These are phyloP conservation scores for Lantana camara DNA, from an alignment of 257 asterid genomes.

Conservation along the genomic window DNA sequence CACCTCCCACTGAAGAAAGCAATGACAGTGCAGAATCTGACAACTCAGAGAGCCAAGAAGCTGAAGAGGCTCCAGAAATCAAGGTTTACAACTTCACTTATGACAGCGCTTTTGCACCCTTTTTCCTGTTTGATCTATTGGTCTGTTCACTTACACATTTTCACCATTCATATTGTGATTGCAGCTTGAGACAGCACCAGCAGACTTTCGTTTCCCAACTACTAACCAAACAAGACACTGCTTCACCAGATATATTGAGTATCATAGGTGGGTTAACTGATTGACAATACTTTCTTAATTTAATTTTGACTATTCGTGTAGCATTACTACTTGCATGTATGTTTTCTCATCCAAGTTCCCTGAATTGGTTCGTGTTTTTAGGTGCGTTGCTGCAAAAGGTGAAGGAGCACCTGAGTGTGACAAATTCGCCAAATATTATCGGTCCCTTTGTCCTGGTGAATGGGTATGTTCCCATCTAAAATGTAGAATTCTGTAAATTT, in stretches of 20 bases:
- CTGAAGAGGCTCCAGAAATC: slow-evolving; percentile 69
- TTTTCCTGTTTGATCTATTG: slow-evolving; percentile 17
- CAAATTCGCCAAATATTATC: slow-evolving; percentile 91
- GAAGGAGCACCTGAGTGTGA: slow-evolving; percentile 91
- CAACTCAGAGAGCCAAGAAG: slow-evolving; percentile 48
- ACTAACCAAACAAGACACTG: slow-evolving; percentile 97
- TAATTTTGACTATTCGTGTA: slow-evolving; percentile 9
- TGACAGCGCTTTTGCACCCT: not conserved
- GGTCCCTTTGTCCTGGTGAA: slow-evolving; percentile 96
- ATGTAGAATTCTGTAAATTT: not conserved
- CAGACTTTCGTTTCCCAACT: slow-evolving; percentile 96
- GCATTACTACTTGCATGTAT: not conserved
- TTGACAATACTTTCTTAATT: slow-evolving; percentile 11
- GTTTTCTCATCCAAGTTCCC: not conserved
- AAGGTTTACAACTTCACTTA: slow-evolving; percentile 44
- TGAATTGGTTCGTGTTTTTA: slow-evolving; percentile 38
- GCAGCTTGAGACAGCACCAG: slow-evolving; percentile 97
- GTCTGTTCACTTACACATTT: slow-evolving; percentile 9
- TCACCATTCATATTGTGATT: not conserved
- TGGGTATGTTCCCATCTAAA: slow-evolving; percentile 61
- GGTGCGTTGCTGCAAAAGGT: slow-evolving; percentile 92
- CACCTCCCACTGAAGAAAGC: slow-evolving; percentile 47
- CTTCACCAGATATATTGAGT: slow-evolving; percentile 92
- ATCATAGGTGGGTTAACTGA: slow-evolving; percentile 66
- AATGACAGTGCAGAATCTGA: slow-evolving; percentile 50